These are phyloP conservation scores for Podila epicladia DNA, from an alignment of 192 early-diverging fungal species.

Conservation along the genomic window DNA sequence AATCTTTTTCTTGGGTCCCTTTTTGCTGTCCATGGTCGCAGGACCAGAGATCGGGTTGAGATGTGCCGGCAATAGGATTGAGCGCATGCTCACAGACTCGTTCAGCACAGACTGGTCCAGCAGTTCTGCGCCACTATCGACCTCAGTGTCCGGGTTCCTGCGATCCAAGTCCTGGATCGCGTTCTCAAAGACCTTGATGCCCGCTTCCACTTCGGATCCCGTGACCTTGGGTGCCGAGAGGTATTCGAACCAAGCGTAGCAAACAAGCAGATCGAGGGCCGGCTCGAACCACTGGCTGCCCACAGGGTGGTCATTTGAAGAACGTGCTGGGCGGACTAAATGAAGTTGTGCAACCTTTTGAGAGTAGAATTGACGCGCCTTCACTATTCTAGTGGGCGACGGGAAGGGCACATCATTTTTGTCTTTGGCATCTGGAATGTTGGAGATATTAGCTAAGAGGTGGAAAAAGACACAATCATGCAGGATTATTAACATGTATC, in stretches of 20 bases:
- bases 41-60: neutral
- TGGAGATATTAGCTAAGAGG: neutral
- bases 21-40: neutral
- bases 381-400: conserved; percentile 39
- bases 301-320: neutral
- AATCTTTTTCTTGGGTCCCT: conserved; percentile 12
- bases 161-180: conserved; percentile 40
- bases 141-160: conserved; percentile 29
- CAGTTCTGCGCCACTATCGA: neutral
- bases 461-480: neutral
- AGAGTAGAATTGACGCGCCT: conserved; percentile 52
- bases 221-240: conserved; percentile 25
- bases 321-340: conserved; percentile 8
- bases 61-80: neutral
- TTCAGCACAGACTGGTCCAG: neutral
- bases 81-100: neutral
- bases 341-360: conserved; percentile 55
- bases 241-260: conserved; percentile 59
- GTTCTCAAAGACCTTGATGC: conserved; percentile 51
- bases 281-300: conserved; percentile 36
- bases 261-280: conserved; percentile 46
- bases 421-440: conserved; percentile 9
- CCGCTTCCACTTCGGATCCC: conserved; percentile 31
- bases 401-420: conserved; percentile 12
- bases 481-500: neutral